phyloP scores from a whole-genome alignment of 2,329 filamentous ascomycete species.

The Penicillium vulpinum region DNA sequence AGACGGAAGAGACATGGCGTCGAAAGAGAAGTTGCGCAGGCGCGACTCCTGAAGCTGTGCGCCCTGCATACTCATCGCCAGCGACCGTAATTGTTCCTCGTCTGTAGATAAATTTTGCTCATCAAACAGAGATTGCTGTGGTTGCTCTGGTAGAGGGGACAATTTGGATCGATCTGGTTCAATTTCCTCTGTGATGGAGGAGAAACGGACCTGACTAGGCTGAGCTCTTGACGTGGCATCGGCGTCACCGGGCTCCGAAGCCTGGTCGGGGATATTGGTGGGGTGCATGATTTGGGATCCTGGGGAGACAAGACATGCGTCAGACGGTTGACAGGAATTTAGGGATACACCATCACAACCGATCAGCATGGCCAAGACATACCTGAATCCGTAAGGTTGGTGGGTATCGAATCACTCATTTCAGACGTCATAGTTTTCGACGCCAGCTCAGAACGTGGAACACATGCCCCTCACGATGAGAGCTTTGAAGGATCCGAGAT shows the following conservation, averaged over 20 bases:
- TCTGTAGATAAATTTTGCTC: conserved; percentile 28
- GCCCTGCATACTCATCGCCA: conserved; percentile 72
- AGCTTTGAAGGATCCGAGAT: conserved; percentile 6
- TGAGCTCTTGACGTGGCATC: conserved; percentile 34
- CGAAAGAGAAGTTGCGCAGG: conserved; percentile 84
- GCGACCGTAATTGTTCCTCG: conserved; percentile 67
- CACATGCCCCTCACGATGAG: conserved; percentile 35
- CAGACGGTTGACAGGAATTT: conserved; percentile 4
- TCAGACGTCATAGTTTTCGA: conserved; percentile 41
- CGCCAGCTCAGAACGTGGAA: conserved; percentile 27
- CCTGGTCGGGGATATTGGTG: conserved; percentile 27
- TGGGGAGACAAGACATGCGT: conserved; percentile 13
- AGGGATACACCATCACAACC: neutral
- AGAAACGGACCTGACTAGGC: conserved; percentile 63
- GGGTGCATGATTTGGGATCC: conserved; percentile 22
- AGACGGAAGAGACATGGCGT: conserved; percentile 80
- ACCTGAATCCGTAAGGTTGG: conserved; percentile 32
- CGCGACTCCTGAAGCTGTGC: conserved; percentile 77
- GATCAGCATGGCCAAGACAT: conserved; percentile 25
- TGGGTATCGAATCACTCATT: conserved; percentile 29
- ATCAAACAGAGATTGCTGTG: conserved; percentile 3
- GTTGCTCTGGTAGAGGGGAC: conserved; percentile 21
- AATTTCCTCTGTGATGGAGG: conserved; percentile 70
- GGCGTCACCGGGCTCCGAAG: conserved; percentile 24
- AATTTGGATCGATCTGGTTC: conserved; percentile 46